Conservation (phyloP, 2,329 filamentous ascomycete species). For the Myotisia sp. region DNA sequence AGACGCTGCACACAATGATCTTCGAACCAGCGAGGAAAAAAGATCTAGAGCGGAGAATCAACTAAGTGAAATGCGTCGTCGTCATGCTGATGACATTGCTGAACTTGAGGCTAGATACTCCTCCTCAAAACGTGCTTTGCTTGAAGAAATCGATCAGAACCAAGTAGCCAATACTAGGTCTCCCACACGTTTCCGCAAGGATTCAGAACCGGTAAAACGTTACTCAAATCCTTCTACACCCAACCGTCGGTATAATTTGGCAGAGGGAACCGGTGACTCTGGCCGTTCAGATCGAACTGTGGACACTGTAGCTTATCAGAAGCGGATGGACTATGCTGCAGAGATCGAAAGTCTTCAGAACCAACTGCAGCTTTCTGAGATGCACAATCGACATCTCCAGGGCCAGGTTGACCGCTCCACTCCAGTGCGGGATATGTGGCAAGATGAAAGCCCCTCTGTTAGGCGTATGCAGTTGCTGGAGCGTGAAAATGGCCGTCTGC, state of each 20-base stretch:
- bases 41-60: constrained; percentile 72
- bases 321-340: constrained; percentile 75
- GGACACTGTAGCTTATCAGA: constrained; percentile 72
- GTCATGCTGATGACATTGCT: constrained; percentile 56
- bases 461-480: constrained; percentile 81
- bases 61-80: constrained; percentile 59
- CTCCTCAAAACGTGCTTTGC: constrained; percentile 54
- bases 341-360: constrained; percentile 89
- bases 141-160: constrained; percentile 80
- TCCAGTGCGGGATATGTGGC: constrained; percentile 45
- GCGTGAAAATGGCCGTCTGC: constrained; percentile 76
- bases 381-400: constrained; percentile 88
- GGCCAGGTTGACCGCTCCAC: constrained; percentile 63
- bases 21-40: constrained; percentile 69
- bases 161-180: constrained; percentile 60
- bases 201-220: constrained; percentile 45
- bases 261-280: constrained; percentile 53
- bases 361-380: constrained; percentile 81
- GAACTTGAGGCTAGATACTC: constrained; percentile 49
- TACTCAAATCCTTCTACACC: constrained; percentile 68
- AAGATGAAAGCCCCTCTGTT: constrained; percentile 64
- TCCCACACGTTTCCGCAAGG: constrained; percentile 53
- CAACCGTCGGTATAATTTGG: constrained; percentile 49
- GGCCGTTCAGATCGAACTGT: constrained; percentile 70
- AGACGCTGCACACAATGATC: constrained; percentile 74